Evolutionary conservation across 2,329 filamentous ascomycete genomes (phyloP).

Genomic region (Clonostachys solani): DNA sequence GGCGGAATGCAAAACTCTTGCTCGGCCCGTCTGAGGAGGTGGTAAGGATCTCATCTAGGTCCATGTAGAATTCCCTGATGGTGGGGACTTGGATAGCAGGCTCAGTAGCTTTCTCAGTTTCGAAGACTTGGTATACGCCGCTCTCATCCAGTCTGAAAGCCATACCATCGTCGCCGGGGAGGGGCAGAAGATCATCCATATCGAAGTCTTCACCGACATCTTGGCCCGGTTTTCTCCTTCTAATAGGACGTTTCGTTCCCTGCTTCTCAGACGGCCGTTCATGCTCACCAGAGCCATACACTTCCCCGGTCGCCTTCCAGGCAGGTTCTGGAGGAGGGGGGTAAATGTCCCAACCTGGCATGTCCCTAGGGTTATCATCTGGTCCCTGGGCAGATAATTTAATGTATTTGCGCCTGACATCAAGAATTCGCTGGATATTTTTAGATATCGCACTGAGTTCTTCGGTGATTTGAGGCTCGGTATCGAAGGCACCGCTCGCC

Average conservation of each 20-base stretch:
- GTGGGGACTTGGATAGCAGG: slow-evolving; percentile 85
- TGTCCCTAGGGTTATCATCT: slow-evolving; percentile 84
- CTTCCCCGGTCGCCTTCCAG: slow-evolving; percentile 49
- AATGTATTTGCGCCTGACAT: slow-evolving; percentile 86
- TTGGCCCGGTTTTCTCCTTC: slow-evolving; percentile 77
- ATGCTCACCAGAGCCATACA: background rate
- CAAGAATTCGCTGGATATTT: slow-evolving; percentile 86
- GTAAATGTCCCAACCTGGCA: slow-evolving; percentile 80
- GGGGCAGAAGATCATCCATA: slow-evolving; percentile 69
- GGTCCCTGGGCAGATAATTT: slow-evolving; percentile 76
- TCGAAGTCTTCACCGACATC: slow-evolving; percentile 92
- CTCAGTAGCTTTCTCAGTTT: slow-evolving; percentile 56
- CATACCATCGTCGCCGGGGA: slow-evolving; percentile 68
- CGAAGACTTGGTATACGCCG: slow-evolving; percentile 91
- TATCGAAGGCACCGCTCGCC: slow-evolving; percentile 63
- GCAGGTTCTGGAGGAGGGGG: slow-evolving; percentile 87
- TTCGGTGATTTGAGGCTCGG: slow-evolving; percentile 74
- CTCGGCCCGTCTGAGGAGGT: slow-evolving; percentile 94
- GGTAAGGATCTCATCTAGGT: slow-evolving; percentile 79
- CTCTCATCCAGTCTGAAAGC: slow-evolving; percentile 75
- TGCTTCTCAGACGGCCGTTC: slow-evolving; percentile 3
- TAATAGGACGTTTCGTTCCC: slow-evolving; percentile 41
- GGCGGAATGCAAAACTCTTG: slow-evolving; percentile 94
- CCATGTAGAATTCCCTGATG: slow-evolving; percentile 92
- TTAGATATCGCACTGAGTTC: slow-evolving; percentile 85